These are phyloP conservation scores for Cymbomonas tetramitiformis DNA, from an alignment of 139 green algal genomes.

Conservation along the genomic window DNA sequence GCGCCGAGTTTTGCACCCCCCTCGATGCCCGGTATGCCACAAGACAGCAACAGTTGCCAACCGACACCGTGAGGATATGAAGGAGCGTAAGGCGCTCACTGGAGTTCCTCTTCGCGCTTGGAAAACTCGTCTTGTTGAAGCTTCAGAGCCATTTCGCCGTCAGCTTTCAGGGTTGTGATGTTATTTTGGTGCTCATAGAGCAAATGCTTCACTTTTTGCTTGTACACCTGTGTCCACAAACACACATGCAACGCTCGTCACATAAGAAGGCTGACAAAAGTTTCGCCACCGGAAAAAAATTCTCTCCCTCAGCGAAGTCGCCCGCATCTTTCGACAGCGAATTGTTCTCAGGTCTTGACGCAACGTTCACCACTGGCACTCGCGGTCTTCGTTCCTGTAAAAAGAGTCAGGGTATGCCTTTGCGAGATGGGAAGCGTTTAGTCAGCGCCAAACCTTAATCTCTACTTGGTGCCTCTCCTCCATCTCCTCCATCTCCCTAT, in stretches of 20 bases:
- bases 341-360: no score
- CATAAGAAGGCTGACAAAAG: background rate
- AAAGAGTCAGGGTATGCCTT: background rate
- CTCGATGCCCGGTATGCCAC: background rate
- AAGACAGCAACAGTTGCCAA: no score
- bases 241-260: background rate
- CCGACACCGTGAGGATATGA: no score
- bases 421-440: background rate
- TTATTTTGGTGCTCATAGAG: slow-evolving; percentile 82
- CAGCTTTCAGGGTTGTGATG: slow-evolving; percentile 65
- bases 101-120: slow-evolving; percentile 44
- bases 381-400: background rate
- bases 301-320: no score
- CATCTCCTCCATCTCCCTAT: slow-evolving; percentile 72
- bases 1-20: no score
- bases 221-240: slow-evolving; percentile 71
- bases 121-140: slow-evolving; percentile 49
- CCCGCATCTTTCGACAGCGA: no score
- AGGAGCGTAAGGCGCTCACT: no score
- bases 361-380: no score
- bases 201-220: slow-evolving; percentile 89
- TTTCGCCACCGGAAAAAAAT: no score
- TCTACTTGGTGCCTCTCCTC: slow-evolving; percentile 73
- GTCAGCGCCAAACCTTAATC: slow-evolving; percentile 61
- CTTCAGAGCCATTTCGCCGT: slow-evolving; percentile 60